Evolutionary conservation across 371 early-diverging fungal genomes (phyloP).

Genomic region (Mortierella sp.): DNA sequence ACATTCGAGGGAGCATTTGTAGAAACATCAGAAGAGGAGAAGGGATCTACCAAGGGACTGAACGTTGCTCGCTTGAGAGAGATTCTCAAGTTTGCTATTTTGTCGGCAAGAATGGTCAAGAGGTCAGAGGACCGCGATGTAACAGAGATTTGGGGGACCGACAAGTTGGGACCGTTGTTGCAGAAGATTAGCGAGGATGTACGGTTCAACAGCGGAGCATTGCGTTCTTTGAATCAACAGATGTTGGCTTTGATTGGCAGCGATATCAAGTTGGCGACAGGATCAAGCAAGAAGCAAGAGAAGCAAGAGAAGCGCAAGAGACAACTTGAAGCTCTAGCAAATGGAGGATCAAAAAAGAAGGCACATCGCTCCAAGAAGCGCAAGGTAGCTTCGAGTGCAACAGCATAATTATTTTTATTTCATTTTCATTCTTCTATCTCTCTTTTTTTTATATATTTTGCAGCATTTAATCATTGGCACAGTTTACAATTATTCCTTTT

Average conservation of each 20-base stretch:
- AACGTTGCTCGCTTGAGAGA: constrained; percentile 59
- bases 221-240: constrained; percentile 51
- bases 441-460: constrained; percentile 10
- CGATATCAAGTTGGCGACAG: constrained; percentile 51
- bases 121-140: constrained; percentile 39
- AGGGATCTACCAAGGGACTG: constrained; percentile 47
- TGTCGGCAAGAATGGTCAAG: constrained; percentile 55
- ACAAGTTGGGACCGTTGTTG: constrained; percentile 48
- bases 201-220: constrained; percentile 53
- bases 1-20: constrained; percentile 51
- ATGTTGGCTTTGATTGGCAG: constrained; percentile 54
- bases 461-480: constrained; percentile 1
- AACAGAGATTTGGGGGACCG: constrained; percentile 53
- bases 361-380: constrained; percentile 56
- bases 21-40: constrained; percentile 60
- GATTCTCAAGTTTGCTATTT: constrained; percentile 58
- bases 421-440: constrained; percentile 2
- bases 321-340: constrained; percentile 32
- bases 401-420: constrained; percentile 9
- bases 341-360: constrained; percentile 53
- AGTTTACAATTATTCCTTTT: constrained; percentile 17
- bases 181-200: constrained; percentile 46
- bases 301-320: constrained; percentile 57
- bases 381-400: constrained; percentile 18
- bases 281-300: constrained; percentile 52